Conservation (phyloP, 2,329 filamentous ascomycete genomes). For the Fusarium nurragi region DNA sequence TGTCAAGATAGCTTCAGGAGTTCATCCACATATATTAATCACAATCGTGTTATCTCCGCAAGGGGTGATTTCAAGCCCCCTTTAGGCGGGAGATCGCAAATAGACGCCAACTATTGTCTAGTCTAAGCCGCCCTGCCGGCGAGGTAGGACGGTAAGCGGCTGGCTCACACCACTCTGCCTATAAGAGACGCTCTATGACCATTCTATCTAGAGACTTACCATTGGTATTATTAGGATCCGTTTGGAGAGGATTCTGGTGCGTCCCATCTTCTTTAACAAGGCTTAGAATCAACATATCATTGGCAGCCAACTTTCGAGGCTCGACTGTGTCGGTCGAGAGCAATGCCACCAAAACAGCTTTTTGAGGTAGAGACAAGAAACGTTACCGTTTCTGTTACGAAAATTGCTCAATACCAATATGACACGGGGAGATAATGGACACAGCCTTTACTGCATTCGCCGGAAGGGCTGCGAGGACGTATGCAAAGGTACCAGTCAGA, state of each 20-base stretch:
- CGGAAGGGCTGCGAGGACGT: too few relatives aligned
- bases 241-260: too few relatives aligned
- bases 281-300: not conserved
- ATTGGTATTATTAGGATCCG: not conserved
- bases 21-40: slow-evolving; percentile 11
- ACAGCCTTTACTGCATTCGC: too few relatives aligned
- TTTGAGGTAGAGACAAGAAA: not conserved
- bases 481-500: not conserved
- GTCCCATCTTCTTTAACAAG: not conserved
- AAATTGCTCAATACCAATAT: too few relatives aligned
- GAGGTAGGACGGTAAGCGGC: slow-evolving; percentile 24
- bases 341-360: not conserved
- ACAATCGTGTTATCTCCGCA: not conserved
- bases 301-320: not conserved
- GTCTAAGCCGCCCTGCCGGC: slow-evolving; percentile 15
- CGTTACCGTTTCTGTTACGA: not conserved
- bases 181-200: not conserved
- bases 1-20: not conserved
- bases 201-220: not conserved
- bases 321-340: not conserved
- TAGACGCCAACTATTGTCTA: not conserved
- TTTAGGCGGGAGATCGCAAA: slow-evolving; percentile 2
- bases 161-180: slow-evolving; percentile 6
- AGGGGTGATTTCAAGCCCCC: not conserved
- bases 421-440: too few relatives aligned